These are phyloP conservation scores for Lentinus brumalis DNA, from an alignment of 768 basidiomycete species.

Conservation along the genomic window DNA sequence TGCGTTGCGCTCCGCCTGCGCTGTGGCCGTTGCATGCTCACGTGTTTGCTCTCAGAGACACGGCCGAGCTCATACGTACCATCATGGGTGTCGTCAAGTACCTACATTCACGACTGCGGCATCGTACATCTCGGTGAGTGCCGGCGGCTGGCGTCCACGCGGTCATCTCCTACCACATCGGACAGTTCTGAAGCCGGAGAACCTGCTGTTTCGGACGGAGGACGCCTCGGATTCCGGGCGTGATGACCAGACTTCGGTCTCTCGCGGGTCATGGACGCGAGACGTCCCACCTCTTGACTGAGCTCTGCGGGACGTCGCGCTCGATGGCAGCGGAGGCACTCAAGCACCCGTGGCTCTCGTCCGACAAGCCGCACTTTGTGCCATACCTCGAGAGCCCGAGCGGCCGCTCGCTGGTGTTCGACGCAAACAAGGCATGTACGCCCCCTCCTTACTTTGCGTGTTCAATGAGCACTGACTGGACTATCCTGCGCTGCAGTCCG, in stretches of 20 bases:
- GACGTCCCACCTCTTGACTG: slow-evolving; percentile 84
- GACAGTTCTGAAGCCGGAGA: slow-evolving; percentile 94
- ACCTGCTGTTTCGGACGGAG: slow-evolving; percentile 88
- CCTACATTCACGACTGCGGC: slow-evolving; percentile 87
- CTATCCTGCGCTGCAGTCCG: slow-evolving; percentile 66
- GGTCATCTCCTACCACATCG: neutral
- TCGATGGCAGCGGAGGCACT: slow-evolving; percentile 78
- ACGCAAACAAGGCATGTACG: slow-evolving; percentile 85
- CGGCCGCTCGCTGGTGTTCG: slow-evolving; percentile 74
- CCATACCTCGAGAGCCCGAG: slow-evolving; percentile 55
- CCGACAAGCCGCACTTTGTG: slow-evolving; percentile 70
- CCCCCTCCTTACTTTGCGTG: slow-evolving; percentile 24
- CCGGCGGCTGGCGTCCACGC: neutral
- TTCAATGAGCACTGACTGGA: slow-evolving; percentile 5
- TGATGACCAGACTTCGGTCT: slow-evolving; percentile 99
- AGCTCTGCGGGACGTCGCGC: slow-evolving; percentile 84
- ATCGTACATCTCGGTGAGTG: slow-evolving; percentile 86
- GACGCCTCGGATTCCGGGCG: slow-evolving; percentile 90
- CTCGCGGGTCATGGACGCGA: slow-evolving; percentile 86
- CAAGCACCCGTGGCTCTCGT: slow-evolving; percentile 80
- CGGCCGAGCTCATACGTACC: slow-evolving; percentile 83
- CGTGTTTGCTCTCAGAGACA: slow-evolving; percentile 61
- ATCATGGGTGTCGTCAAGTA: slow-evolving; percentile 88
- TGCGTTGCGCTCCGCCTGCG: slow-evolving; percentile 38
- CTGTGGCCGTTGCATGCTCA: slow-evolving; percentile 16